These are phyloP conservation scores for Schizochytrium sp. DNA, from an alignment of 108 stramenopile species.

Conservation along the genomic window DNA sequence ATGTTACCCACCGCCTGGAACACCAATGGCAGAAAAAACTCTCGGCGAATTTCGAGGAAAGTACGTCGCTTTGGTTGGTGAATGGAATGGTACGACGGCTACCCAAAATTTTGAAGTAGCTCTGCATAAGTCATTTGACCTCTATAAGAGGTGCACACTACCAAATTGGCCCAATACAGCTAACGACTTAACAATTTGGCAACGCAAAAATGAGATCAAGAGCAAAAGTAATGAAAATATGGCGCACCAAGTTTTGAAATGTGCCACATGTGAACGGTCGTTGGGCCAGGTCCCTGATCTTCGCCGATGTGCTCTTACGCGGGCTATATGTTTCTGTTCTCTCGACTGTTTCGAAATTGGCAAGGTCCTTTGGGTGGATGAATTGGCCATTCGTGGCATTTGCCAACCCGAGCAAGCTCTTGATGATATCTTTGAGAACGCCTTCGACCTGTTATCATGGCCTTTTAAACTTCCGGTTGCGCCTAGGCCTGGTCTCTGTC, in stretches of 20 bases:
- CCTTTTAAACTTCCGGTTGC: neutral
- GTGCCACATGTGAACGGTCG: neutral
- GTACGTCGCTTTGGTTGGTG: neutral
- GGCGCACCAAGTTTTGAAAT: neutral
- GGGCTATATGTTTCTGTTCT: neutral
- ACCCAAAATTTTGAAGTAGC: slow-evolving; percentile 10
- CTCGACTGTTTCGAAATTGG: neutral
- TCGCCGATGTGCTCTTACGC: slow-evolving; percentile 16
- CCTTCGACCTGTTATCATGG: neutral
- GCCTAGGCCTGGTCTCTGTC: too few relatives aligned
- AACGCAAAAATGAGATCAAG: neutral
- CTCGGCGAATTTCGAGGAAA: neutral
- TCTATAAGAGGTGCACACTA: neutral
- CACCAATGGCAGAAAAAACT: slow-evolving; percentile 4
- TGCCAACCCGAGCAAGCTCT: neutral
- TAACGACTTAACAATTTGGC: neutral
- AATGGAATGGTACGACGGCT: slow-evolving; percentile 22
- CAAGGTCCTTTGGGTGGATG: neutral
- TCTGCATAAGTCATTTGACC: neutral
- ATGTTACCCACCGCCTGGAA: neutral
- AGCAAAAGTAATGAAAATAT: neutral
- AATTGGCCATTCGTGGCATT: neutral
- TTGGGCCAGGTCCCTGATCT: neutral
- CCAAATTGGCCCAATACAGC: slow-evolving; percentile 39
- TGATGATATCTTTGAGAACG: neutral